These are phyloP conservation scores for Zea mays DNA, from an alignment of 176 grass and related monocot genomes.

Conservation along the genomic window Zm-B73-REFERENCE-NAM-5.0 NC_050098.1:191649001-191649500, in stretches of 20 bases:
- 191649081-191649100: too few species aligned
- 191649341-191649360: constrained; percentile 89
- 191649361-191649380: constrained; percentile 71
- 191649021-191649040: too few species aligned
- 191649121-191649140: not conserved
- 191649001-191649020: too few species aligned
- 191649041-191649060: too few species aligned
- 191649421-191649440: constrained; percentile 59
- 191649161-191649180: constrained; percentile 27
- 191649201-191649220: constrained; percentile 64
- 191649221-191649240: constrained; percentile 76
- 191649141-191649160: not conserved
- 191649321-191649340: constrained; percentile 74
- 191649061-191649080: too few species aligned
- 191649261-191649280: constrained; percentile 66
- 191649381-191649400: constrained; percentile 64
- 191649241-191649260: constrained; percentile 68
- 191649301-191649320: constrained; percentile 53
- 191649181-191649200: constrained; percentile 47
- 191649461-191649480: constrained; percentile 30
- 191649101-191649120: too few species aligned
- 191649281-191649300: constrained; percentile 80
- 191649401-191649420: constrained; percentile 62
- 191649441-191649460: constrained; percentile 49
- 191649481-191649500: constrained; percentile 45